Evolutionary conservation across 1,284 basidiomycete genomes (phyloP), one percentile per base, ranked within the genome.

Genomic region (Coniferiporia sulphurascens): DNA sequence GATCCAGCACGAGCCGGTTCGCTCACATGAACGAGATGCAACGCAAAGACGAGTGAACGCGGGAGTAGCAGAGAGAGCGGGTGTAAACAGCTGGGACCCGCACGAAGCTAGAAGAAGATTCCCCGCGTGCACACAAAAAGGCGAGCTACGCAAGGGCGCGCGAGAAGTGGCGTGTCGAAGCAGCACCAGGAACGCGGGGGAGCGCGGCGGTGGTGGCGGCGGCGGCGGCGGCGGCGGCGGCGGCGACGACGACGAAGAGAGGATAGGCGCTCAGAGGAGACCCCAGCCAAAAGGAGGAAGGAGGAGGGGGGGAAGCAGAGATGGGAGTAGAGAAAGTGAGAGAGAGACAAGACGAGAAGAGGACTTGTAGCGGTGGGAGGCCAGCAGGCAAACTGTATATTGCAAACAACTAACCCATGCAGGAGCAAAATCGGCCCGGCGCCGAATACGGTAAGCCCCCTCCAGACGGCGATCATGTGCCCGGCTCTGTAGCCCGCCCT

Each of bases 131-230:
- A 13, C 41, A n/a, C 41, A 43, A 12, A 43, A 46, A 55, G 32
- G 22, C 22, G 53, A 35, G 38, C 15, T 45, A 55, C 21, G 43
- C 53, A 55, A 55, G 46, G 43, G 32, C 44, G 43, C 27, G 53
- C 43, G 44, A 55, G 43, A 32, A 55, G 53, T 55, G 53, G 53
- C 48, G 48, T 27, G 48, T 50, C 48, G 27, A 48, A 27, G 32
- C 19, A 13, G 32, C 22, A 22, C 32, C 13, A 12, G 41, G 41
- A 43, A n/a, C 41, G 22, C 48, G n/a, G 41, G 41, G 41, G n/a
- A 13, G 41, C 41, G 10, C 32, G 44, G 38, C 21, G 52, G 19
- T 27, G n/a, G 34, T 32, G 34, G 27, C 43, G 27, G 44, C 27
- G 43, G 19, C 22, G 35, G 52, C 44, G n/a, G 45, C 53, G 44